These are phyloP conservation scores for Tilletia horrida DNA, from an alignment of 1,284 basidiomycete species.

Conservation along the genomic window DNA sequence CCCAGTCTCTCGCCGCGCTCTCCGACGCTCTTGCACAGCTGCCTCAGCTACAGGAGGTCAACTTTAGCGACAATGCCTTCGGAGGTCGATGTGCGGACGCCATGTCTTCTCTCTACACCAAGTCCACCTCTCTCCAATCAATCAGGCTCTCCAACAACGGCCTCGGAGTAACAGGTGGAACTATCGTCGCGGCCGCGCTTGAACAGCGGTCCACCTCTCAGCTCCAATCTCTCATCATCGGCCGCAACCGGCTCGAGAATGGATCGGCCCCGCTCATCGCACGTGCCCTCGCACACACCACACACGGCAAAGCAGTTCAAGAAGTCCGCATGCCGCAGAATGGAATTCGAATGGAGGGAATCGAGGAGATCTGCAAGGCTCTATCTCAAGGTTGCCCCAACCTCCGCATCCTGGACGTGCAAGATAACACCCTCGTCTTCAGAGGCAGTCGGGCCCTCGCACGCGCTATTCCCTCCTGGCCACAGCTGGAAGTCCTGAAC, in stretches of 20 bases:
- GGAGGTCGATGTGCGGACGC: constrained; percentile 92
- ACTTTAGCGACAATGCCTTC: constrained; percentile 94
- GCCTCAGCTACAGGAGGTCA: constrained; percentile 76
- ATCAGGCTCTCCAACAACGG: constrained; percentile 97
- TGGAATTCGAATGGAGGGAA: constrained; percentile 90
- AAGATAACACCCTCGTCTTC: constrained; percentile 88
- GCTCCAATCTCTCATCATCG: constrained; percentile 80
- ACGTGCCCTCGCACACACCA: constrained; percentile 68
- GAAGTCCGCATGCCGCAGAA: constrained; percentile 95
- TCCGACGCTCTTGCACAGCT: constrained; percentile 81
- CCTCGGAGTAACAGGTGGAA: constrained; percentile 85
- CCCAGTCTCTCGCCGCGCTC: constrained; percentile 78
- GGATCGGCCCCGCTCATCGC: constrained; percentile 82
- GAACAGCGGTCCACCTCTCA: constrained; percentile 65
- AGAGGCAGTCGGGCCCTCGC: constrained; percentile 74
- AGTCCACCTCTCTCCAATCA: constrained; percentile 65
- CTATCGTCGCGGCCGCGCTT: constrained; percentile 79
- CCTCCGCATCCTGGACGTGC: constrained; percentile 79
- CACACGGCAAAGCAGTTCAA: constrained; percentile 66
- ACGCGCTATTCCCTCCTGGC: constrained; percentile 67
- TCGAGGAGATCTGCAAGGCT: constrained; percentile 68
- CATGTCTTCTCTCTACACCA: constrained; percentile 72
- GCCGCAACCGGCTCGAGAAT: constrained; percentile 89
- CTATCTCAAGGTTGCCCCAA: constrained; percentile 70
- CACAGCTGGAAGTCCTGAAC: constrained; percentile 71